phyloP scores from a whole-genome alignment of 805 yeast genomes.

The Torulaspora microellipsoides region DNA sequence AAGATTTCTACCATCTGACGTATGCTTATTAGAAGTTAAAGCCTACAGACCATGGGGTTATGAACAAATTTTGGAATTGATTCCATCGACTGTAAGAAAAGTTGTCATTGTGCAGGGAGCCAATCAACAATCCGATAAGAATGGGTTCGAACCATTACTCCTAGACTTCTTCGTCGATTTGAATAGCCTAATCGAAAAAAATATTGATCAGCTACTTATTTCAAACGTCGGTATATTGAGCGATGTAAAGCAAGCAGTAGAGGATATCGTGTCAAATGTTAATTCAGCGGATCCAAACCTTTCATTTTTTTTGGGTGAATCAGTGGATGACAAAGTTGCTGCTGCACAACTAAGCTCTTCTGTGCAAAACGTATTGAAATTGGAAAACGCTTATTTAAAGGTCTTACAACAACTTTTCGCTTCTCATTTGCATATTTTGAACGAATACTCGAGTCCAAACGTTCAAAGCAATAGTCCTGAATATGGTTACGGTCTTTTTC shows the following conservation, averaged over 20 bases:
- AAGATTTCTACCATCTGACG: constrained; percentile 32
- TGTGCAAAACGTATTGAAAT: constrained; percentile 43
- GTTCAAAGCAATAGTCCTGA: constrained; percentile 66
- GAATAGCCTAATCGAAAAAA: constrained; percentile 42
- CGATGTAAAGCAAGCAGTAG: constrained; percentile 36
- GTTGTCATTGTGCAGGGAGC: constrained; percentile 67
- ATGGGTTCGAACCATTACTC: constrained; percentile 63
- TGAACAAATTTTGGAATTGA: constrained; percentile 41
- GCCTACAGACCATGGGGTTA: constrained; percentile 72
- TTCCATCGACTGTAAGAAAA: constrained; percentile 53
- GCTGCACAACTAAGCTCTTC: constrained; percentile 15
- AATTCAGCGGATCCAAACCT: constrained; percentile 53
- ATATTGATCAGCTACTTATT: constrained; percentile 50
- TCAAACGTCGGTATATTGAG: constrained; percentile 40
- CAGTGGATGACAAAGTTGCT: constrained; percentile 1
- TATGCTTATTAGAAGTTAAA: constrained; percentile 49
- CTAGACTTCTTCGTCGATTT: constrained; percentile 69
- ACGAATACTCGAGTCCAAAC: constrained; percentile 46
- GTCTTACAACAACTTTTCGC: constrained; percentile 64
- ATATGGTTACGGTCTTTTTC: constrained; percentile 75
- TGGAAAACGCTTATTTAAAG: constrained; percentile 74
- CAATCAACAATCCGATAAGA: constrained; percentile 25
- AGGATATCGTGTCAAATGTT: constrained; percentile 50
- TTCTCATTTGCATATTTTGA: constrained; percentile 52
- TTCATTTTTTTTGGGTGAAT: constrained; percentile 54